Evolutionary conservation across 305 asterid genomes (phyloP).

Genomic region (Solanum hybrid): DNA sequence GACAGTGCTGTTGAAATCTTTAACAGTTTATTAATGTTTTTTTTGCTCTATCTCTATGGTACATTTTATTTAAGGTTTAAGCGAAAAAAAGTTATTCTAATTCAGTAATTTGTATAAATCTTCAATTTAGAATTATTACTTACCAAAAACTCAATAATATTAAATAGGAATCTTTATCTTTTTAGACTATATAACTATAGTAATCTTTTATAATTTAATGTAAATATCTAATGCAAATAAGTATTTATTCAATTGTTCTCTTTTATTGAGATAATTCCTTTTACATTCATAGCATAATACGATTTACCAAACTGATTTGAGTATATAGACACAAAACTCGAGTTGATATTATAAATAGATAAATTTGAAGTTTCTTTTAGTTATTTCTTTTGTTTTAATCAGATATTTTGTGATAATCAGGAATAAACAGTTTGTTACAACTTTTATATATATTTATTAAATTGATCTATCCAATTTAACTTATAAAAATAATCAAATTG

Average conservation of each 20-base stretch:
- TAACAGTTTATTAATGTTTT: background rate
- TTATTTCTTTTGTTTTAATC: too few relatives aligned
- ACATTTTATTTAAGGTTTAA: background rate
- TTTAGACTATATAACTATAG: too few relatives aligned
- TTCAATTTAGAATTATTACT: background rate
- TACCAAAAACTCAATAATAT: background rate
- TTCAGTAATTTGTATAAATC: background rate
- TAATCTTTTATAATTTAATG: too few relatives aligned
- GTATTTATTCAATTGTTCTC: too few relatives aligned
- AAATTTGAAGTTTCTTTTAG: too few relatives aligned
- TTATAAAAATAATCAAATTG: background rate
- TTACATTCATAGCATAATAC: too few relatives aligned
- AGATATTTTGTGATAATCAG: too few relatives aligned
- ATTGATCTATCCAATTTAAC: background rate
- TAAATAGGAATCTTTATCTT: background rate
- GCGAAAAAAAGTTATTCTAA: background rate
- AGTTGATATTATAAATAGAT: background rate
- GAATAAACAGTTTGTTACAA: background rate
- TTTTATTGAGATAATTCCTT: too few relatives aligned
- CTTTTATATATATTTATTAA: background rate
- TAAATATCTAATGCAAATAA: too few relatives aligned
- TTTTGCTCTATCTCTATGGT: background rate
- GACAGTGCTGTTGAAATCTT: background rate
- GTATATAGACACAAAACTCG: background rate
- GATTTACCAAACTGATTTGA: background rate